Conservation (phyloP, 169 alveolate species). For the Plasmodium sp. region DNA sequence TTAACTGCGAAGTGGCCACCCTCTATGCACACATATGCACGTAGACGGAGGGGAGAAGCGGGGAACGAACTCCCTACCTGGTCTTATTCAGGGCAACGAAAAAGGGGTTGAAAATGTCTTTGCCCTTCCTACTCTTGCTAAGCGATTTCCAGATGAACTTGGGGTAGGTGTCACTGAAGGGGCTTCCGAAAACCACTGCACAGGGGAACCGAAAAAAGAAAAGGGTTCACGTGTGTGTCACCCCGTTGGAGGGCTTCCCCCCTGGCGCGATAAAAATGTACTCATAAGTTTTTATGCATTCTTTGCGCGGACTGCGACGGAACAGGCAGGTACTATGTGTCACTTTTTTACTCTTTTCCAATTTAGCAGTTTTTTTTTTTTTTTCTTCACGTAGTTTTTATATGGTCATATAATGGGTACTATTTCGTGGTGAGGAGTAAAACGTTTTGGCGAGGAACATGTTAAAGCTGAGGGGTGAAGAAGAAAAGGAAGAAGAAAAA, state of each 20-base stretch:
- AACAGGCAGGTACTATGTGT: neutral
- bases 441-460: neutral
- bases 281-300: neutral
- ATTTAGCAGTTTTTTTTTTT: neutral
- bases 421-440: neutral
- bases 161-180: constrained; percentile 74
- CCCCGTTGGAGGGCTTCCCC: neutral
- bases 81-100: constrained; percentile 57
- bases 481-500: no score
- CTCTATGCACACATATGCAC: neutral
- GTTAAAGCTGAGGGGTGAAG: neutral
- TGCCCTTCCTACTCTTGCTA: constrained; percentile 63
- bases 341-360: neutral
- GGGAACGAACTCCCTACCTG: neutral
- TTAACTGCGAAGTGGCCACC: neutral
- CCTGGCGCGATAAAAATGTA: neutral
- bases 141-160: constrained; percentile 66
- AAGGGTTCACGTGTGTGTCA: neutral
- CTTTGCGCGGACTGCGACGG: neutral
- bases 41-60: neutral
- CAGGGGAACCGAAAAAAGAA: neutral
- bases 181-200: constrained; percentile 75
- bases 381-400: neutral
- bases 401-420: neutral
- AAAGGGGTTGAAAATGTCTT: constrained; percentile 72